Percentiles rank a stretch among this genome's conserved stretches.
Evolutionary conservation across 495 filamentous ascomycete species (phyloP).

Genomic region (Echria macrotheca): DNA sequence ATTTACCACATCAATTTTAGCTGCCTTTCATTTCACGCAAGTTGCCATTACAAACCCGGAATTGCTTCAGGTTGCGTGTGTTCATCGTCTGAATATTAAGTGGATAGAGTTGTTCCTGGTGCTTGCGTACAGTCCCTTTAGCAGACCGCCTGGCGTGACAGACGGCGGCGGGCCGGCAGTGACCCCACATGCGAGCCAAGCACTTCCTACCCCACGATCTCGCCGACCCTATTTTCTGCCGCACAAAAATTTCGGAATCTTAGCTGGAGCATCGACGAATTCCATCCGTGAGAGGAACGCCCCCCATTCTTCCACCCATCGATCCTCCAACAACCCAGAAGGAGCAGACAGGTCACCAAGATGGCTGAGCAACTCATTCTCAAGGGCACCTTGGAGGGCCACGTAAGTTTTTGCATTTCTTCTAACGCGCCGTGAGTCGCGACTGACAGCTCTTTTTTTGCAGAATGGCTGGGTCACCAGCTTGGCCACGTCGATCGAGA

Average conservation of each 20-base stretch:
- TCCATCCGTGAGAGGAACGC: slow-evolving; percentile 24
- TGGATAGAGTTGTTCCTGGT: no score
- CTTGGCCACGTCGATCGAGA: slow-evolving; percentile 97
- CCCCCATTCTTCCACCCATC: slow-evolving; percentile 31
- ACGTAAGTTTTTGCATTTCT: slow-evolving; percentile 49
- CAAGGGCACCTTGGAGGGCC: slow-evolving; percentile 96
- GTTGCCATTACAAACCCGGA: no score
- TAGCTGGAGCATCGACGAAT: slow-evolving; percentile 29
- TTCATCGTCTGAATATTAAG: no score
- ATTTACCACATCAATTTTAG: no score
- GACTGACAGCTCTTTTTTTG: slow-evolving; percentile 13
- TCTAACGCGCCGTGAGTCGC: neutral
- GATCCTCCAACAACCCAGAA: slow-evolving; percentile 29
- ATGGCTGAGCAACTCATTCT: slow-evolving; percentile 97
- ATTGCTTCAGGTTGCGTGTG: no score
- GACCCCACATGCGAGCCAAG: neutral
- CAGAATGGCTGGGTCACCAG: slow-evolving; percentile 70
- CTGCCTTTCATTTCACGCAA: no score
- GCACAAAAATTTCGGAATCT: slow-evolving; percentile 37
- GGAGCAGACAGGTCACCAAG: slow-evolving; percentile 35
- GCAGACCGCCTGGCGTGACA: no score
- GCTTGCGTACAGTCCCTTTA: no score
- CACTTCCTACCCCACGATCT: slow-evolving; percentile 20
- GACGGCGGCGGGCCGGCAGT: neutral
- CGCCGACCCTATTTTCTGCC: slow-evolving; percentile 33